Conservation (phyloP, 2,329 filamentous ascomycete genomes). For the Colletotrichum aenigma region DNA sequence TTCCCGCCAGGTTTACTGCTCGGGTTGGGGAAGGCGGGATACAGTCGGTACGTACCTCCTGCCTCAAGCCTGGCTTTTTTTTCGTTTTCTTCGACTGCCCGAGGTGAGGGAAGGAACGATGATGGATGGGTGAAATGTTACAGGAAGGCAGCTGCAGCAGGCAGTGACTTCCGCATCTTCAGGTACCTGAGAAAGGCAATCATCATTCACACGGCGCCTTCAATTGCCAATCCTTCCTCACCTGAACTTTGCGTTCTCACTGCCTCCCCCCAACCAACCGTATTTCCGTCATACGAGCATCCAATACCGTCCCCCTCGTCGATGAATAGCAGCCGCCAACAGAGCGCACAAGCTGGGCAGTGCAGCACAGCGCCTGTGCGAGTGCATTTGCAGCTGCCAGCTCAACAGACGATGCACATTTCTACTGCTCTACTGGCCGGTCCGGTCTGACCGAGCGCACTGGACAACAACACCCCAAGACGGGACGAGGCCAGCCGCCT, state of each 20-base stretch:
- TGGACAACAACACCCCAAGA: neutral
- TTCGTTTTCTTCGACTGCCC: neutral
- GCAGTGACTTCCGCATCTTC: neutral
- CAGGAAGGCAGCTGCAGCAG: neutral
- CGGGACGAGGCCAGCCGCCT: neutral
- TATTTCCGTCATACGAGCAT: neutral
- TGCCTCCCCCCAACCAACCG: neutral
- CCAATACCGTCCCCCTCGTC: neutral
- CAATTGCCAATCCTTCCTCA: neutral
- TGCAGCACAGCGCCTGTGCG: neutral
- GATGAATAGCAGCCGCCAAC: neutral
- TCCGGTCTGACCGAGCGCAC: neutral
- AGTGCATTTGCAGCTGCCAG: neutral
- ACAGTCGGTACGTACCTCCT: neutral
- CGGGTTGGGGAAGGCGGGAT: neutral
- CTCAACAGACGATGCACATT: neutral
- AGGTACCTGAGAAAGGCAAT: neutral
- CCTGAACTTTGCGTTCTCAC: neutral
- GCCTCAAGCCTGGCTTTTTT: neutral
- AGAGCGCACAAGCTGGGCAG: neutral
- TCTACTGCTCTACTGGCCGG: neutral
- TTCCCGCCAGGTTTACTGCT: neutral
- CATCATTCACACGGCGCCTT: neutral
- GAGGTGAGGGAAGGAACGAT: neutral
- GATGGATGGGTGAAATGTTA: neutral